Evolutionary conservation across 177 flowering plant genomes (phyloP).

Genomic region (Telopea speciosissima): DNA sequence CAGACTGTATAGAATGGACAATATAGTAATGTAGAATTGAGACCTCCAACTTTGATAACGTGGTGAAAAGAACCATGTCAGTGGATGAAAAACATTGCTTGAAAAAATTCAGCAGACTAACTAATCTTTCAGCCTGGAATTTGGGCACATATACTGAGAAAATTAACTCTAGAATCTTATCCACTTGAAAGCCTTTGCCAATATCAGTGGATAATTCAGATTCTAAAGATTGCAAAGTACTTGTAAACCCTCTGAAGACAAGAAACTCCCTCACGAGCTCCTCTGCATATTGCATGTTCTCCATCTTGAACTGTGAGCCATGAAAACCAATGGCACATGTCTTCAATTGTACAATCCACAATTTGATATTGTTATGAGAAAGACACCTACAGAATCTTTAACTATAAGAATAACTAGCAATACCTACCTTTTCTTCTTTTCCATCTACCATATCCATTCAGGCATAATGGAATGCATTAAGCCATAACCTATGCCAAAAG

Average conservation of each 20-base stretch:
- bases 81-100: constrained; percentile 55
- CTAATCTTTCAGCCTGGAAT: constrained; percentile 57
- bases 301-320: constrained; percentile 38
- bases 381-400: no score
- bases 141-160: constrained; percentile 70
- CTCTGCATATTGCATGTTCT: constrained; percentile 81
- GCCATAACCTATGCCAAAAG: no score
- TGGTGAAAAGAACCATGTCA: constrained; percentile 37
- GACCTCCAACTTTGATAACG: constrained; percentile 58
- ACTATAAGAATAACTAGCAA: not conserved
- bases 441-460: not conserved
- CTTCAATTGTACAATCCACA: not conserved
- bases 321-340: not conserved
- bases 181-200: constrained; percentile 80
- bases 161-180: constrained; percentile 67
- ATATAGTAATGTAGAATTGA: constrained; percentile 69
- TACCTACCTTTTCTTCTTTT: not conserved
- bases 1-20: constrained; percentile 56
- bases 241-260: constrained; percentile 82
- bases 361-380: not conserved
- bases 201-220: constrained; percentile 69
- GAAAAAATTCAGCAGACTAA: constrained; percentile 57
- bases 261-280: constrained; percentile 90
- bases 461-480: not conserved
- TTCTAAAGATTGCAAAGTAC: constrained; percentile 67